A percentile compares a stretch with the other conserved stretches of the same genome.
phyloP scores from a whole-genome alignment of 768 basidiomycete genomes.

The Stropharia rugosoannulata region DNA sequence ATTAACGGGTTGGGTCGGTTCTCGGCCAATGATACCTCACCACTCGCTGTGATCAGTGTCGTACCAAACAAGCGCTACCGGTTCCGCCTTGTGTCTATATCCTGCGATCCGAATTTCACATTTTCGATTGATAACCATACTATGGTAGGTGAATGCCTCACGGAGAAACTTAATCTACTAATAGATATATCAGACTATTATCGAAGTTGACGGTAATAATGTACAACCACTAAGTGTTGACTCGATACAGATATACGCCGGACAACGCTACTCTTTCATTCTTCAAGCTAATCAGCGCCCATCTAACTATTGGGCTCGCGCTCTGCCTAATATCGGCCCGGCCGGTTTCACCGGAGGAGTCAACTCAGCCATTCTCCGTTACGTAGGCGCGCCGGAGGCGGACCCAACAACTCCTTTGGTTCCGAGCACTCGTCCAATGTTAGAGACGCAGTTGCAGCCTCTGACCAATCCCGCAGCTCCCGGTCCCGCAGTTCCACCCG shows the following conservation, averaged over 20 bases:
- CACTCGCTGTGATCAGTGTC: constrained; percentile 37
- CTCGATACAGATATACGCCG: constrained; percentile 28
- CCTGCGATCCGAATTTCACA: constrained; percentile 41
- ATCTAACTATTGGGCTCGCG: constrained; percentile 46
- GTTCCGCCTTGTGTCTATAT: constrained; percentile 34
- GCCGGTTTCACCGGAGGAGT: constrained; percentile 29
- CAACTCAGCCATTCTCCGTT: constrained; percentile 54
- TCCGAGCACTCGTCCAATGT: constrained; percentile 22
- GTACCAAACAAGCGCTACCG: constrained; percentile 22
- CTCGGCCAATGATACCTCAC: constrained; percentile 25
- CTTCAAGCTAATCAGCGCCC: constrained; percentile 33
- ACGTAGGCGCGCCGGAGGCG: constrained; percentile 33
- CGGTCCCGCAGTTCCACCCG: constrained; percentile 21
- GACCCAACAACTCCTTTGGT: constrained; percentile 37
- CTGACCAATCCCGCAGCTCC: constrained; percentile 24
- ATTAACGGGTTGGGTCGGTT: constrained; percentile 51
- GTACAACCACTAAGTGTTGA: constrained; percentile 35
- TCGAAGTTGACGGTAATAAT: constrained; percentile 39
- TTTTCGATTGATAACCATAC: constrained; percentile 45
- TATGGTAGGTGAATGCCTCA: constrained; percentile 19
- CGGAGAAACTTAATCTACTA: not conserved
- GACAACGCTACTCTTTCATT: constrained; percentile 46
- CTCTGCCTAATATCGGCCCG: constrained; percentile 26
- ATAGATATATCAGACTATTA: constrained; percentile 25
- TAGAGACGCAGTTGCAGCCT: constrained; percentile 35